Conservation (phyloP, 2,329 filamentous ascomycete species). For the Zymoseptoria crescenta region DNA sequence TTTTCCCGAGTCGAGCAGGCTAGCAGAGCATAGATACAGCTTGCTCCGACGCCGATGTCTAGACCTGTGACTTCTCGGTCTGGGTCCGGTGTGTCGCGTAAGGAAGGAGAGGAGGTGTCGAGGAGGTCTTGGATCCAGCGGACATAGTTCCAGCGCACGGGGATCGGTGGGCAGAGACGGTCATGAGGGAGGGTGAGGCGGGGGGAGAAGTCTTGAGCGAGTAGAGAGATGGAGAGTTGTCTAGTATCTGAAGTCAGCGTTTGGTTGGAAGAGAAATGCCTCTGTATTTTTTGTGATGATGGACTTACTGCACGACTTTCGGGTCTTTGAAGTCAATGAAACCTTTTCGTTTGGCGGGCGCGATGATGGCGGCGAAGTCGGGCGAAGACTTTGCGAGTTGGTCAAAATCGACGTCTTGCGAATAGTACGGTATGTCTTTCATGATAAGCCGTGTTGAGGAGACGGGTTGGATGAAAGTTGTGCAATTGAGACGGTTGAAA, state of each 20-base stretch:
- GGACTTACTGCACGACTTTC: slow-evolving; percentile 58
- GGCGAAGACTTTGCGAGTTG: slow-evolving; percentile 51
- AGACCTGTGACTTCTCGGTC: slow-evolving; percentile 53
- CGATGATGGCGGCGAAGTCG: slow-evolving; percentile 49
- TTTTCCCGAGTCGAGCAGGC: slow-evolving; percentile 57
- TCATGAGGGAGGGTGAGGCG: slow-evolving; percentile 63
- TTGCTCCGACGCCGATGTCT: slow-evolving; percentile 71
- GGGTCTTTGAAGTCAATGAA: slow-evolving; percentile 77
- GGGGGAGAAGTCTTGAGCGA: slow-evolving; percentile 68
- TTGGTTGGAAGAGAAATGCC: no score
- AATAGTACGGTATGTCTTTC: slow-evolving; percentile 36
- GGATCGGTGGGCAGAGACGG: slow-evolving; percentile 77
- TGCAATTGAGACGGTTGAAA: neutral
- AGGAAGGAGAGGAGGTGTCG: slow-evolving; percentile 56
- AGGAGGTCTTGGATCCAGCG: slow-evolving; percentile 78
- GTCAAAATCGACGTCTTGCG: slow-evolving; percentile 54
- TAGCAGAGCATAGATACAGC: slow-evolving; percentile 82
- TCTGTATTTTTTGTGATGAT: slow-evolving; percentile 47
- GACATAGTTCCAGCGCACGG: slow-evolving; percentile 69
- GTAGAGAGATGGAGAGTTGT: slow-evolving; percentile 66
- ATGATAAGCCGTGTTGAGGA: neutral
- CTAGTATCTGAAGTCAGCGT: slow-evolving; percentile 17
- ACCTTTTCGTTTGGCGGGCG: slow-evolving; percentile 35
- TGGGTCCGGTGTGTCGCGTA: slow-evolving; percentile 36
- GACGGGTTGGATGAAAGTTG: neutral